Evolutionary conservation across 805 yeast genomes (phyloP), one percentile per base, ranked within the genome.

Genomic region (Ogataea minuta): DNA sequence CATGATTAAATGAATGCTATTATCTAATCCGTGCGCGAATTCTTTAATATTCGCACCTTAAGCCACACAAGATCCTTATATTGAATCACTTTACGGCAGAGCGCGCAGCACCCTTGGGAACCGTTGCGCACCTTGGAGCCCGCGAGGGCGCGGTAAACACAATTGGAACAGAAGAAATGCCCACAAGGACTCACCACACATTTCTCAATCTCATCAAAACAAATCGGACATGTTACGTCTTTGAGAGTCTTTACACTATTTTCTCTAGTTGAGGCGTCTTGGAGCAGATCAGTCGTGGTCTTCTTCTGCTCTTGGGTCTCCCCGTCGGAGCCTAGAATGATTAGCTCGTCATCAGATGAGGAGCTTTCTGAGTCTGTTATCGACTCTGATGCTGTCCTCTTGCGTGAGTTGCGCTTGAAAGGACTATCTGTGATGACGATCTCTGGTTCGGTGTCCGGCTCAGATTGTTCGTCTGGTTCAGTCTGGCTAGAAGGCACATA

Each of bases 101-200:
- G 44, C 1, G 66, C 59, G 45, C 68, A 63, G 12, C 50, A 40
- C 1, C 68, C 68, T 7, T 51, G 36, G 9, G 52, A 46, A 2
- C 50, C 34, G 13, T 46, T 50, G 4, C 52, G 45, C 12, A 49
- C 55, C 41, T 49, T 70, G 26, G 76, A 76, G 50, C 65, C 67
- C 9, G 74, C 71, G 23, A 74, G 69, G 56, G 71, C 72, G 44
- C 66, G 62, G 44, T 72, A 77, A 4, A 74, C 61, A 52, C 83
- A 78, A 19, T 69, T 70, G 5, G 70, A 63, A 49, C 84, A 78
- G 49, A 70, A 77, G 2, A 73, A 60, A 53, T 78, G 84, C 0
- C 84, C 84, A 57, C 84, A 78, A 0, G 74, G 72, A 3, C 77
- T 64, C 12, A 71, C 71, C 21, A 69, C 66, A 2, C 80, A 71